phyloP scores from a whole-genome alignment of 2,329 filamentous ascomycete species.

The Paraphaeosphaeria sporulosa region DNA sequence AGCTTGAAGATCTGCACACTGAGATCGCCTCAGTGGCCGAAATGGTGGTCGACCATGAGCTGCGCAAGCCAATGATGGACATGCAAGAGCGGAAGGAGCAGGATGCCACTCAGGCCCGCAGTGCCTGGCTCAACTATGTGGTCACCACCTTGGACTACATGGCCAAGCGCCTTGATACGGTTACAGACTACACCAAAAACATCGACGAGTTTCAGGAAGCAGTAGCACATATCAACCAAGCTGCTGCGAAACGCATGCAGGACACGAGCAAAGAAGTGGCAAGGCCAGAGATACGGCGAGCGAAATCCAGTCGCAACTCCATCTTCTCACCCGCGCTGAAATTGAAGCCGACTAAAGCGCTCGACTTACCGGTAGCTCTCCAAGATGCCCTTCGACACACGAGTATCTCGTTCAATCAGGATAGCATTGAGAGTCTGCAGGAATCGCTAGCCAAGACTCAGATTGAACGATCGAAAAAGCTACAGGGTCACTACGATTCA shows the following conservation, averaged over 20 bases:
- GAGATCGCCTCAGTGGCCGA: constrained; percentile 74
- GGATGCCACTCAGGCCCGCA: constrained; percentile 44
- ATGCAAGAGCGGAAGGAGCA: constrained; percentile 46
- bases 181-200: constrained; percentile 33
- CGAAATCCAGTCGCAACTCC: constrained; percentile 31
- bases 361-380: constrained; percentile 41
- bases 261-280: constrained; percentile 21
- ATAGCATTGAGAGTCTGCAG: constrained; percentile 34
- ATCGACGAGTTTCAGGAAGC: constrained; percentile 42
- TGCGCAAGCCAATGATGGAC: constrained; percentile 66
- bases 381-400: constrained; percentile 46
- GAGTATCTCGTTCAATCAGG: constrained; percentile 39
- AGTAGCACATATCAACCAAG: constrained; percentile 36
- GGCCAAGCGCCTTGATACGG: constrained; percentile 41
- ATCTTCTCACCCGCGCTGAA: constrained; percentile 39
- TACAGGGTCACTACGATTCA: constrained; percentile 44
- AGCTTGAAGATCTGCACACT: constrained; percentile 73
- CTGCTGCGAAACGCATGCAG: constrained; percentile 36
- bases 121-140: constrained; percentile 55
- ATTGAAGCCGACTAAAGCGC: constrained; percentile 34
- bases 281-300: constrained; percentile 31
- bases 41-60: constrained; percentile 74
- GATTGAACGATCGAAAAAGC: constrained; percentile 43
- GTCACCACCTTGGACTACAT: constrained; percentile 53
- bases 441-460: constrained; percentile 38